phyloP scores from a whole-genome alignment of 371 early-diverging fungal genomes.

The Rhizomucor miehei region DNA sequence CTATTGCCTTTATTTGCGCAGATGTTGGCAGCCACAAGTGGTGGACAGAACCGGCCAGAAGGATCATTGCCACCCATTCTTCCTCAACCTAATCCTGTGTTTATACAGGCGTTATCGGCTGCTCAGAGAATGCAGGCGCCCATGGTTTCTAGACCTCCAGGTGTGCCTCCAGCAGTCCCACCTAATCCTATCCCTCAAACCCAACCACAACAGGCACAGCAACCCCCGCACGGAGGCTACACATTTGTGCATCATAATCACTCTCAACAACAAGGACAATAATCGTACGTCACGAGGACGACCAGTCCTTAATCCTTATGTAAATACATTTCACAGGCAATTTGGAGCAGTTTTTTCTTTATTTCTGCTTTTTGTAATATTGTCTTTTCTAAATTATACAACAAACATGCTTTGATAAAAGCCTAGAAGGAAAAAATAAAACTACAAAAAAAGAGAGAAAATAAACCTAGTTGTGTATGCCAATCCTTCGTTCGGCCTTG shows the following conservation, averaged over 20 bases:
- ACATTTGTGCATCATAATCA: slow-evolving; percentile 1
- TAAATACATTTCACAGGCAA: slow-evolving; percentile 1
- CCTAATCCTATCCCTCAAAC: background rate
- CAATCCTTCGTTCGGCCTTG: slow-evolving; percentile 21
- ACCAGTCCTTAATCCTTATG: background rate
- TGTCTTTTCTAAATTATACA: slow-evolving; percentile 1
- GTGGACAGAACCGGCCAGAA: background rate
- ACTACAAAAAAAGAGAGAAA: background rate
- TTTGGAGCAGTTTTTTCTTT: too few relatives aligned
- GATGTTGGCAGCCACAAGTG: background rate
- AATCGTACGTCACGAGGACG: background rate
- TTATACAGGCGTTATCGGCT: background rate
- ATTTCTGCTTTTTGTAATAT: too few relatives aligned
- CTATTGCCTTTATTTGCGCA: too few relatives aligned
- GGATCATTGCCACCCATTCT: slow-evolving; percentile 1
- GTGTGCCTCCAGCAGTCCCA: background rate
- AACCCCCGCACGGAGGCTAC: background rate
- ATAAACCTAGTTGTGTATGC: slow-evolving; percentile 15
- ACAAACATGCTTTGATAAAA: background rate
- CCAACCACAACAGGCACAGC: background rate
- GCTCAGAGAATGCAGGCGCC: background rate
- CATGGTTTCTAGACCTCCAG: background rate
- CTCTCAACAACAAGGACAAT: background rate
- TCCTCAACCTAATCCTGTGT: slow-evolving; percentile 2
- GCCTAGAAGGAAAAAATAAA: background rate